These are phyloP conservation scores for Sporisorium scitamineum DNA, from an alignment of 1,284 basidiomycete species.

Conservation along the genomic window DNA sequence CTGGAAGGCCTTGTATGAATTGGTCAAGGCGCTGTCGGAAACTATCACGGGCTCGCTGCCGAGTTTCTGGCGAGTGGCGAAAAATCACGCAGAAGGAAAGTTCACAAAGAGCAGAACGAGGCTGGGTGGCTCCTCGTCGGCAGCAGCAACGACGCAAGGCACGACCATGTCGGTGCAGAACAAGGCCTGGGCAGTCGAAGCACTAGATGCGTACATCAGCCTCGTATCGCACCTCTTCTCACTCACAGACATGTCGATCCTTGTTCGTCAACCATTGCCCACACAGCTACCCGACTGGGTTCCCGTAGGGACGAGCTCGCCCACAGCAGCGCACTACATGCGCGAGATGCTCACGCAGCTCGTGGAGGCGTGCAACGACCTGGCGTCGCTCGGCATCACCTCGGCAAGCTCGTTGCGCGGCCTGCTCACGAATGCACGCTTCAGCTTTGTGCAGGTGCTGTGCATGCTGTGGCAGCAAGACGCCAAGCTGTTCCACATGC, in stretches of 20 bases:
- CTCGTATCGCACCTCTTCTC: slow-evolving; percentile 89
- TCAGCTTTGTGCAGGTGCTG: slow-evolving; percentile 88
- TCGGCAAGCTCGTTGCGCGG: slow-evolving; percentile 75
- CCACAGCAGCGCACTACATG: slow-evolving; percentile 85
- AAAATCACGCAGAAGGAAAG: slow-evolving; percentile 80
- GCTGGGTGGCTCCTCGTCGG: background rate
- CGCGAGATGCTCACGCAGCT: slow-evolving; percentile 84
- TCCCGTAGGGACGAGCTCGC: slow-evolving; percentile 81
- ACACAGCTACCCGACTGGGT: slow-evolving; percentile 75
- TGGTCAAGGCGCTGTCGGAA: slow-evolving; percentile 73
- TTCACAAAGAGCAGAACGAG: slow-evolving; percentile 35
- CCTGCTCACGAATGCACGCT: slow-evolving; percentile 84
- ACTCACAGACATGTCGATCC: slow-evolving; percentile 78
- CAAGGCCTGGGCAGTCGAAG: slow-evolving; percentile 88
- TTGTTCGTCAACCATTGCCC: slow-evolving; percentile 73
- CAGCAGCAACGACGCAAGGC: background rate
- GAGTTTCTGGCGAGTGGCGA: slow-evolving; percentile 92
- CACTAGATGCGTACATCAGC: slow-evolving; percentile 87
- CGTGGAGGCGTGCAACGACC: slow-evolving; percentile 84
- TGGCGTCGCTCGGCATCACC: slow-evolving; percentile 81
- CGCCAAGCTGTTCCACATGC: slow-evolving; percentile 82
- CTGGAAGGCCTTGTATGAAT: slow-evolving; percentile 83
- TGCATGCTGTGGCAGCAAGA: slow-evolving; percentile 86
- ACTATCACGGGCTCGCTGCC: slow-evolving; percentile 77
- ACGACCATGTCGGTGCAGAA: slow-evolving; percentile 81